Conservation (phyloP, 176 grass and related monocot genomes). For the Carex littledalei region DNA sequence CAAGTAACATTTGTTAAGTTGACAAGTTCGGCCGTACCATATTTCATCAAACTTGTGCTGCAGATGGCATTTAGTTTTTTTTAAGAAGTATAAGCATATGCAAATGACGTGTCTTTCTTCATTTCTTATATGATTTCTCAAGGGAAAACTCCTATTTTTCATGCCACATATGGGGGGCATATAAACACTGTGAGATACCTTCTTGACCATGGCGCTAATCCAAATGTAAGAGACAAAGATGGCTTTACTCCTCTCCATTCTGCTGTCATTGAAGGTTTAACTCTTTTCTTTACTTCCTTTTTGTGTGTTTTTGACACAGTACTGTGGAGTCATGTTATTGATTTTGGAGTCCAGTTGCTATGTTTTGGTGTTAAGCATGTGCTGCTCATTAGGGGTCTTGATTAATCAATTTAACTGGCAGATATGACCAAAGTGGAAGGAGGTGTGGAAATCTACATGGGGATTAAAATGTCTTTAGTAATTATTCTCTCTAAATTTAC, state of each 20-base stretch:
- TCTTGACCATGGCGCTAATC: constrained; percentile 43
- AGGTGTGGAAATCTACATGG: neutral
- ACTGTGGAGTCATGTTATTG: neutral
- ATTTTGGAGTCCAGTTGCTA: neutral
- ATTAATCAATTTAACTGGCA: neutral
- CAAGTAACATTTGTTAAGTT: neutral
- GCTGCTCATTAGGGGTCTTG: neutral
- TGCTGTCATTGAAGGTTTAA: constrained; percentile 29
- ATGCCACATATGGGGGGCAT: constrained; percentile 5
- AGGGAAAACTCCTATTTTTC: constrained; percentile 40
- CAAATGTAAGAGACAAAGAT: neutral
- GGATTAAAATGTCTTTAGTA: neutral
- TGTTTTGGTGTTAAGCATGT: neutral
- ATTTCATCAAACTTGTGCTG: no score
- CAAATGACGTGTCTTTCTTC: neutral
- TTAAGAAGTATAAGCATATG: no score
- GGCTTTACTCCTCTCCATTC: constrained; percentile 40
- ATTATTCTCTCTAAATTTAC: neutral
- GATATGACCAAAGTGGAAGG: neutral
- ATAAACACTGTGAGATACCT: constrained; percentile 27
- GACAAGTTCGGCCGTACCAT: no score
- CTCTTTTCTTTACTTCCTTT: neutral
- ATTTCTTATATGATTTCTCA: neutral
- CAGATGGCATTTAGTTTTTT: no score
- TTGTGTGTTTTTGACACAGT: neutral